Evolutionary conservation across 2,329 filamentous ascomycete species (phyloP).

Genomic region (Coniochaeta sp.): DNA sequence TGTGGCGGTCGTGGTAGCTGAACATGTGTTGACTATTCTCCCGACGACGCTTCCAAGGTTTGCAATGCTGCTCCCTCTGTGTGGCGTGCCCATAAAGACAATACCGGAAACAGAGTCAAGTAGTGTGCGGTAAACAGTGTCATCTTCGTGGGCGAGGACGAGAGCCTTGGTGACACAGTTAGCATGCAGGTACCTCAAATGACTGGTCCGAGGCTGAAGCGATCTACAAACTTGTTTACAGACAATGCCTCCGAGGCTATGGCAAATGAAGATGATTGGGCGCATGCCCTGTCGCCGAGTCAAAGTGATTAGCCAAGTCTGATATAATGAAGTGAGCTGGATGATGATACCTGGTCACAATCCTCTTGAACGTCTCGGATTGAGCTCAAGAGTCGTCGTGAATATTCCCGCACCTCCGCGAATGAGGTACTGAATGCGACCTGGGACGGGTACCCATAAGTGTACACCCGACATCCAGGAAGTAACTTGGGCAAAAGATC

Average conservation of each 20-base stretch:
- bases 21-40: slow-evolving; percentile 5
- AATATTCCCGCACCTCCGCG: background rate
- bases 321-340: background rate
- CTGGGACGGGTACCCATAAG: background rate
- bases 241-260: slow-evolving; percentile 20
- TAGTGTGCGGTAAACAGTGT: background rate
- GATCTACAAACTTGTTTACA: slow-evolving; percentile 16
- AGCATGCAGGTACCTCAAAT: background rate
- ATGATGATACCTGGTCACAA: background rate
- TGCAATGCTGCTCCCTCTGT: slow-evolving; percentile 18
- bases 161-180: no score
- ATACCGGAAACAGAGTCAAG: slow-evolving; percentile 13
- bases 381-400: background rate
- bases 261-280: slow-evolving; percentile 17
- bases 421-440: background rate
- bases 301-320: background rate
- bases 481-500: slow-evolving; percentile 12
- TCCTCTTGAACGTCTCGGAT: background rate
- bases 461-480: slow-evolving; percentile 15
- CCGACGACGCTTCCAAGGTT: slow-evolving; percentile 13
- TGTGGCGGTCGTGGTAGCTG: no score
- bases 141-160: background rate
- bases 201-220: background rate
- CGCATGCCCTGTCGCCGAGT: slow-evolving; percentile 4
- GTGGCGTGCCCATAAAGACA: slow-evolving; percentile 22